A percentile compares a stretch with the other conserved stretches of the same genome.
Conservation (phyloP, 2,329 filamentous ascomycete species). For the Stagonosporopsis chrysanthemi region DNA sequence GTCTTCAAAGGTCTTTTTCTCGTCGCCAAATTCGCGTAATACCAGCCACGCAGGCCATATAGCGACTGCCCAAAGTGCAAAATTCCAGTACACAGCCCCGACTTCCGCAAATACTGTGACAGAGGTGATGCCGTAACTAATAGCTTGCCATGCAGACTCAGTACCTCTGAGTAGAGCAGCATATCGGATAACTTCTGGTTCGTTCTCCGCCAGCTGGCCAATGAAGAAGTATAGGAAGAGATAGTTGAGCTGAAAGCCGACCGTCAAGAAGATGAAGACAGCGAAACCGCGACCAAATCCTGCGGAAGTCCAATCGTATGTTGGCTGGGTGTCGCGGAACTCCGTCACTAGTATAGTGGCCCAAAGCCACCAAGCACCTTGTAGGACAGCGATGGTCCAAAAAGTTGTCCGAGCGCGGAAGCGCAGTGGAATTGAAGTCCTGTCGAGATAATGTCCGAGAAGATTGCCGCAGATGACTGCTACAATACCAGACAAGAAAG, state of each 20-base stretch:
- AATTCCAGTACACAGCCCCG: constrained; percentile 74
- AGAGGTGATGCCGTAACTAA: constrained; percentile 73
- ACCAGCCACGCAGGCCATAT: constrained; percentile 73
- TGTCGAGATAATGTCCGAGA: constrained; percentile 71
- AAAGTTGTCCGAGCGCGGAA: constrained; percentile 64
- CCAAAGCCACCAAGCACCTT: constrained; percentile 78
- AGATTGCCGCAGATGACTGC: constrained; percentile 71
- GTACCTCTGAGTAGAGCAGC: constrained; percentile 73
- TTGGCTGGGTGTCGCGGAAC: constrained; percentile 64
- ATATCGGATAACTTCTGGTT: constrained; percentile 72
- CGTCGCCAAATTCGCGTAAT: constrained; percentile 61
- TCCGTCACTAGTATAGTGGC: constrained; percentile 69
- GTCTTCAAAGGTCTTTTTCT: constrained; percentile 18
- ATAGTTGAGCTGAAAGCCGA: constrained; percentile 77
- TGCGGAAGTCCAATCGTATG: constrained; percentile 69
- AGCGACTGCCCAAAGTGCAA: constrained; percentile 70
- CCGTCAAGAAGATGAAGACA: constrained; percentile 71
- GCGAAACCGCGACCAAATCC: constrained; percentile 73
- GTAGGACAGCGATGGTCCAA: constrained; percentile 60
- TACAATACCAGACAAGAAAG: constrained; percentile 73
- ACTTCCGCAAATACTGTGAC: constrained; percentile 68
- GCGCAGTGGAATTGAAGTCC: constrained; percentile 62
- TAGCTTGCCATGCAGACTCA: constrained; percentile 75
- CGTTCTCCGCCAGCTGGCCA: constrained; percentile 66
- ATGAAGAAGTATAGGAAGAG: constrained; percentile 78